A percentile compares a stretch with the other conserved stretches of the same genome.
Conservation (phyloP, 106 monocot genomes). For the Dioscorea alata region DNA sequence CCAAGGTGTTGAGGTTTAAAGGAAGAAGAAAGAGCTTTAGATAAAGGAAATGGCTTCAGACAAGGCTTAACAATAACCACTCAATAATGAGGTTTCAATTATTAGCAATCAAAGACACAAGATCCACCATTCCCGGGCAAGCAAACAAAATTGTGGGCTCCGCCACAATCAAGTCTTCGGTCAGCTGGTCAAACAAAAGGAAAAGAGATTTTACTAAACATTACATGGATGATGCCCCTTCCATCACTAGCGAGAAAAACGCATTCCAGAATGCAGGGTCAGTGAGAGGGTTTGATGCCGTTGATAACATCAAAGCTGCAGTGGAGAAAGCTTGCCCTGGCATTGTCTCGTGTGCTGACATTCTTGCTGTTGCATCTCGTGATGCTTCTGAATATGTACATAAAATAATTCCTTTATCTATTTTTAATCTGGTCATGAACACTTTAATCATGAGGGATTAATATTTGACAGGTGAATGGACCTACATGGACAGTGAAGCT, state of each 20-base stretch:
- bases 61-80: no score
- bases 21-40: no score
- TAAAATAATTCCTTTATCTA: no score
- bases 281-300: not conserved
- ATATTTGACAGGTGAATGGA: constrained; percentile 12
- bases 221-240: not conserved
- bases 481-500: constrained; percentile 27
- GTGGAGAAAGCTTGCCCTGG: constrained; percentile 3
- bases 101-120: no score
- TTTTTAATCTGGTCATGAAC: not conserved
- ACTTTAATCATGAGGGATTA: not conserved
- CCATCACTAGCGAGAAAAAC: constrained; percentile 2
- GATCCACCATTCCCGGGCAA: no score
- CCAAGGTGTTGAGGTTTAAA: no score
- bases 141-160: no score
- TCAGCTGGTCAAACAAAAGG: no score
- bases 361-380: constrained; percentile 17
- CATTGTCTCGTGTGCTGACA: constrained; percentile 32
- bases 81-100: no score
- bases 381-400: not conserved
- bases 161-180: no score
- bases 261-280: not conserved
- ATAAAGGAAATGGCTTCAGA: no score
- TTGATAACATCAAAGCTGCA: not conserved
- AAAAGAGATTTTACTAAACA: no score